These are phyloP conservation scores for Halophytophthora polymorphica DNA, from an alignment of 352 stramenopile species.

Conservation along the genomic window DNA sequence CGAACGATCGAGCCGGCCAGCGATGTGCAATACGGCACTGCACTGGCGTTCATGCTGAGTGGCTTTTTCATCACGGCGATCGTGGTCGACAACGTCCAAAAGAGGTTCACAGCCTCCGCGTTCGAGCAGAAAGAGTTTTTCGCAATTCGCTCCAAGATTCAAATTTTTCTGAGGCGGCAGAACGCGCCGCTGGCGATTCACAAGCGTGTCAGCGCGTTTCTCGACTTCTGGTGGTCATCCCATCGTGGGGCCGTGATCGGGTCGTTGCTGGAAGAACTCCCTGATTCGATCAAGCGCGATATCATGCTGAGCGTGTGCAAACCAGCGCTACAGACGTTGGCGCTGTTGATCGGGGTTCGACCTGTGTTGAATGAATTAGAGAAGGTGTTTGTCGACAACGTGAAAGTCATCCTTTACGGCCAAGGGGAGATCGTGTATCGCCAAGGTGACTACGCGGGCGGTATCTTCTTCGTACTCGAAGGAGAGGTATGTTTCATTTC, in stretches of 20 bases:
- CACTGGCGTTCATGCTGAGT: constrained; percentile 65
- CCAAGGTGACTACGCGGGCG: constrained; percentile 52
- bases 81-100: constrained; percentile 75
- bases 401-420: constrained; percentile 66
- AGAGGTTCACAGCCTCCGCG: constrained; percentile 68
- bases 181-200: constrained; percentile 54
- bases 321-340: constrained; percentile 51
- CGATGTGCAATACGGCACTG: constrained; percentile 45
- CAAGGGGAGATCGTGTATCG: constrained; percentile 67
- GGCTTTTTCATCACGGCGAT: constrained; percentile 73
- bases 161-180: constrained; percentile 66
- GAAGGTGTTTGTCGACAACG: constrained; percentile 54
- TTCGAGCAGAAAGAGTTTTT: constrained; percentile 78
- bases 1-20: constrained; percentile 47
- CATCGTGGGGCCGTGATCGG: constrained; percentile 63
- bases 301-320: constrained; percentile 64
- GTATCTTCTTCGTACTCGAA: constrained; percentile 57
- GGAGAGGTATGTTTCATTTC: constrained; percentile 48
- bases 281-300: constrained; percentile 53
- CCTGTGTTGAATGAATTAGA: constrained; percentile 50
- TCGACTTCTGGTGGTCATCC: constrained; percentile 75
- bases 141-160: constrained; percentile 47
- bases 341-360: constrained; percentile 39
- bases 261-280: constrained; percentile 53
- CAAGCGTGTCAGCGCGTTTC: constrained; percentile 61